These are phyloP conservation scores for Lentinus polychrous DNA, from an alignment of 1,284 basidiomycete genomes.

Conservation along the genomic window DNA sequence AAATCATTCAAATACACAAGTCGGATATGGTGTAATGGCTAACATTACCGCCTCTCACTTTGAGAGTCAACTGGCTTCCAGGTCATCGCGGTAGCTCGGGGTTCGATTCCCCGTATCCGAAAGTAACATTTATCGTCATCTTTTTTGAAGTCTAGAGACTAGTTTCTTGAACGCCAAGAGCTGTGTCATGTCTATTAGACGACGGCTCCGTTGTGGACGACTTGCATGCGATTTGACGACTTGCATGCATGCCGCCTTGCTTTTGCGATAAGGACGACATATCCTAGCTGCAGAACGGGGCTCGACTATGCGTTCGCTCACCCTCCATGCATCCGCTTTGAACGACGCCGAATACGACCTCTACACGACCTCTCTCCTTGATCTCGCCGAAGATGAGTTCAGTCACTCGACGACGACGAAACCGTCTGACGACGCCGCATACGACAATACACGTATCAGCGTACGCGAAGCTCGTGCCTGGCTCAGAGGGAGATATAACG, in stretches of 20 bases:
- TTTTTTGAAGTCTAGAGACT: too few relatives aligned
- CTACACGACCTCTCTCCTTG: slow-evolving; percentile 53
- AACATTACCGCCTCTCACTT: slow-evolving; percentile 7
- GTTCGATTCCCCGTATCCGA: slow-evolving; percentile 4
- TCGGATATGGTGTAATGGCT: slow-evolving; percentile 8
- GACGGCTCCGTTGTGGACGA: too few relatives aligned
- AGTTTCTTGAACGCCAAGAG: too few relatives aligned
- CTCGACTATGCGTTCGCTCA: slow-evolving; percentile 44
- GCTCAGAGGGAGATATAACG: slow-evolving; percentile 61
- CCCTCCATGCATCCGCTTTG: slow-evolving; percentile 66
- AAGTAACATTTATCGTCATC: too few relatives aligned
- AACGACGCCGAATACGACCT: slow-evolving; percentile 61
- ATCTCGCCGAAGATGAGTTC: slow-evolving; percentile 38
- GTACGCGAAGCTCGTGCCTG: slow-evolving; percentile 66
- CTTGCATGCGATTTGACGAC: too few relatives aligned
- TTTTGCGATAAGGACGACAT: too few relatives aligned
- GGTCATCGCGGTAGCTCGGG: slow-evolving; percentile 1
- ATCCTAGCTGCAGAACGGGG: too few relatives aligned
- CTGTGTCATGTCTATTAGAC: too few relatives aligned
- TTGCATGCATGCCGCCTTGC: too few relatives aligned
- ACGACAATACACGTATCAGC: slow-evolving; percentile 44
- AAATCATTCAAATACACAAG: too few relatives aligned
- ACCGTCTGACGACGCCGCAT: slow-evolving; percentile 38
- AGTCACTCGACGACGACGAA: slow-evolving; percentile 17
- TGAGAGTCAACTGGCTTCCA: not conserved